Base-by-base conservation (phyloP, 164 flowering plant species). In the Annona cherimola region DNA sequence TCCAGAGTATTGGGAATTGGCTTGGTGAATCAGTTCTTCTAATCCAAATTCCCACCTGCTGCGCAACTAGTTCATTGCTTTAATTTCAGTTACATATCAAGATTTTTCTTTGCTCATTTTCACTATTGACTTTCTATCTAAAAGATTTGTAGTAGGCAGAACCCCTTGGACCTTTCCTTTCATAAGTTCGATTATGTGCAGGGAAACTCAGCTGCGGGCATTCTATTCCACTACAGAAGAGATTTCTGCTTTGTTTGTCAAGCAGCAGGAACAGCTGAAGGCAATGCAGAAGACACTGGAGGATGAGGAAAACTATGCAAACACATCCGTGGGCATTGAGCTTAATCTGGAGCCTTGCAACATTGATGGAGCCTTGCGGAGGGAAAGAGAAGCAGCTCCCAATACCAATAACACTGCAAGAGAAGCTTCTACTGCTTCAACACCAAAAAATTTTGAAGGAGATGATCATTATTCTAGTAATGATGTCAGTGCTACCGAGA, bases 211-310 rank as follows among this genome's bases (percentile, higher is more conserved):
- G 75, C 83, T 96, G 54, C 91, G 99, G 55, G 88, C 99, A 71
- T 96, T 93, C 80, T 96, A 96, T 78, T 93, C 99, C 43, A 96
- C 99, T 0, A 96, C 99, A 0, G 99, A 90, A 84, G 98, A 93
- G 83, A 96, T 96, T 44, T 82, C 90, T 1, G 74, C 72, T 61
- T 71, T 96, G 62, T 90, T 93, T 70, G 75, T 86, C 14, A 93
- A 90, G 86, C 99, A 96, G 85, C 98, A 93, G 77, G 94, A 92
- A 74, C 99, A 96, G 77, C 84, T 96, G 68, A 96, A 90, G 76
- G 79, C 96, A 41, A 96, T 96, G 99, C 99, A 86, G 71, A 92
- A 85, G 77, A 89, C 98, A 59, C 79, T 96, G 71, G 99, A 96
- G 81, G 98, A 93, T 77, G 95, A 96, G 75, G 99, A 96, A 50